phyloP scores from a whole-genome alignment of 306 rosid species.

The Hippophae rhamnoides region DNA sequence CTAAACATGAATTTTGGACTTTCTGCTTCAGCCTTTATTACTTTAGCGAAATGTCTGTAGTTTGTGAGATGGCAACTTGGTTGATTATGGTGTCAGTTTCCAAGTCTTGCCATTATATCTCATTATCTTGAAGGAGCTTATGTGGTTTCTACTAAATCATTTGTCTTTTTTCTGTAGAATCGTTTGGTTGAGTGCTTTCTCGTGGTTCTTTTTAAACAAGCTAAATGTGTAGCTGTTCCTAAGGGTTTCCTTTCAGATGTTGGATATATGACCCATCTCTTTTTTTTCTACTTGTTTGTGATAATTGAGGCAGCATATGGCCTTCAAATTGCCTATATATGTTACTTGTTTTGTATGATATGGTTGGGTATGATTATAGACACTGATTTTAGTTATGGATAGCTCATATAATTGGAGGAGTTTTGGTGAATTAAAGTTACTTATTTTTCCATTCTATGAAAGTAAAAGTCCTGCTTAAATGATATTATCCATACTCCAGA shows the following conservation, averaged over 20 bases:
- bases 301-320: no score
- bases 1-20: conserved; percentile 27
- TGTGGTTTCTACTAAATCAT: conserved; percentile 32
- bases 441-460: no score
- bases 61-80: conserved; percentile 41
- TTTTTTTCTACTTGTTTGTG: no score
- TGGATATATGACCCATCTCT: no score
- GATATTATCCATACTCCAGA: no score
- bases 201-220: conserved; percentile 21
- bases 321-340: no score
- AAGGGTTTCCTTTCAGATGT: conserved; percentile 7
- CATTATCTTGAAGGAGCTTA: conserved; percentile 31
- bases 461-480: no score
- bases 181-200: conserved; percentile 35
- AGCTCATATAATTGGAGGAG: no score
- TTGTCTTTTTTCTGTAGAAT: conserved; percentile 36
- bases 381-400: no score
- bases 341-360: no score
- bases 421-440: no score
- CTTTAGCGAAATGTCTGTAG: conserved; percentile 34
- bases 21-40: conserved; percentile 24
- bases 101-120: conserved; percentile 34
- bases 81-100: conserved; percentile 25
- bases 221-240: conserved; percentile 29
- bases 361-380: no score